Base-by-base conservation (phyloP, 768 basidiomycete genomes). In the Phanerochaete sordida region DNA sequence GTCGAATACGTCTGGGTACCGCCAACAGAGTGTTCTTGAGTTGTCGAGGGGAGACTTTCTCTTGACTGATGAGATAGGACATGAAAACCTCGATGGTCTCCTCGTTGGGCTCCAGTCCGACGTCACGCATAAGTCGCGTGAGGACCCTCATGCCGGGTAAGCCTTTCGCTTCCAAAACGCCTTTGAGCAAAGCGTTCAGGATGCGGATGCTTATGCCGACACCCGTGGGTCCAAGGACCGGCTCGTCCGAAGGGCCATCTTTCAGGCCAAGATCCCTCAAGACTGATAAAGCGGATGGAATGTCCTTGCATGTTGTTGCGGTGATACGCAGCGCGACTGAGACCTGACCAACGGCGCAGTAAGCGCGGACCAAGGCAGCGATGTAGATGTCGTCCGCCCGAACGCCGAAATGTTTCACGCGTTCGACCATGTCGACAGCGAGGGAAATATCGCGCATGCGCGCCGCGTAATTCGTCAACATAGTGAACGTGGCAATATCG, bases 181-280 rank as follows among this genome's bases (percentile, higher is more conserved):
- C 82, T 52, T 74, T 73, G 13, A 91, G 72, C 21, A 88, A 71
- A 21, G 84, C 77, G 68, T 93, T 91, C 74, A 89, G 83, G 27
- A 89, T 65, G 31, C 71, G 64, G 55, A 73, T 72, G 26, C 76
- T 74, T 24, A 75, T 64, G 16, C 61, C 55, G 28, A 61, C 57
- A 27, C 62, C 47, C 62, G 61, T 24, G 21, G 56, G 62, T 45
- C 62, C 59, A 5, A 64, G 61, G 26, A 57, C 58, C 45, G 28
- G 60, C 4, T n/a, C 23, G 23, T 12, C 44, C 57, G 21, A 26
- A 24, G 39, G 15, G 15, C 2, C n/a, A 15, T 21, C 16, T 9
- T 53, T 43, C 56, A 43, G 74, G 52, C 44, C 62, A 48, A 75
- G 28, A 56, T 37, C 51, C 26, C 44, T 61, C 2, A 74, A 64